Evolutionary conservation across 2,329 filamentous ascomycete species (phyloP), one percentile per base, ranked within the genome.

Genomic region (Sarocladium kiliense): DNA sequence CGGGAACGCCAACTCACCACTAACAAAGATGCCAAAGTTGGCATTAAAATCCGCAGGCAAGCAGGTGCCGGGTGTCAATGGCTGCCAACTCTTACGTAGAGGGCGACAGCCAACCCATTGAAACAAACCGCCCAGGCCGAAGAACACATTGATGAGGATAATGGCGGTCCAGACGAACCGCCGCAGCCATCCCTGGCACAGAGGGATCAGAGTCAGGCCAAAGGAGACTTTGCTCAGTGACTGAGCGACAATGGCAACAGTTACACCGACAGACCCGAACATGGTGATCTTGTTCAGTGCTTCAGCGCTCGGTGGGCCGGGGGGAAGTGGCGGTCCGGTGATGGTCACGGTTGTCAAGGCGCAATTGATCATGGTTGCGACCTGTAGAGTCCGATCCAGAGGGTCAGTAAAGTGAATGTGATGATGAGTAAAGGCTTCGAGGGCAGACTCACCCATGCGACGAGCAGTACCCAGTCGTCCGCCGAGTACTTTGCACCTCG

Each of bases 171-270:
- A 64, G 25, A 65, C 39, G n/a, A 61, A 25, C 3, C 27, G 12
- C 45, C 50, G 57, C 51, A 61, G 59, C 55, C 58, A 58, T 14
- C 57, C 53, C 11, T 56, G 56, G 21, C 37, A 53, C 10, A 56
- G 53, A 16, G 59, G 50, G 44, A 65, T 58, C 19, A 65, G 56
- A 19, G 64, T 63, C 19, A 65, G 42, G 21, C 60, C 61, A 47
- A 68, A 65, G 1, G 66, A 66, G 2, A 62, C 63, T 56, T 68
- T 68, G 57, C 63, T 63, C 59, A 58, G 63, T 2, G 61, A 57
- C n/a, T 44, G 36, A 21, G 51, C 44, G 25, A 54, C 42, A 14
- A 47, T 53, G 16, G 32, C 51, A 47, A 58, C 55, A 26, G 55
- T 55, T 11, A 42, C 50, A 36, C 25, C 55, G 14, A 50, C n/a